phyloP scores from a whole-genome alignment of 2,329 filamentous ascomycete genomes.

The Calycina herbarum region DNA sequence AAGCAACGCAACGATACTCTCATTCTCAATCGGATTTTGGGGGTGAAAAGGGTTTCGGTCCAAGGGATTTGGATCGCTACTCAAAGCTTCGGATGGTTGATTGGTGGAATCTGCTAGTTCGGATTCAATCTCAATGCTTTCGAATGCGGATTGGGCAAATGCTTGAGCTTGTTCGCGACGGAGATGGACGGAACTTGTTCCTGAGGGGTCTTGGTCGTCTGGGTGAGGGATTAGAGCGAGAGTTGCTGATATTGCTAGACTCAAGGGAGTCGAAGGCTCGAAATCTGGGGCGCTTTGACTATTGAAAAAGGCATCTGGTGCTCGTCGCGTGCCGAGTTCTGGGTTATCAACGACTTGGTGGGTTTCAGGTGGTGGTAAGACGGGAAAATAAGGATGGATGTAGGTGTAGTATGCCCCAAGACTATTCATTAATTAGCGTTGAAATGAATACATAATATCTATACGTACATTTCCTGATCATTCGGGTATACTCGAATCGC shows the following conservation, averaged over 20 bases:
- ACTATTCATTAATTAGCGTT: constrained; percentile 28
- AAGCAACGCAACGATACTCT: constrained; percentile 49
- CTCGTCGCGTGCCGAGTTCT: constrained; percentile 30
- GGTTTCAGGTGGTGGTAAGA: constrained; percentile 45
- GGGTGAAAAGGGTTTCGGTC: constrained; percentile 46
- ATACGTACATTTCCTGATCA: constrained; percentile 33
- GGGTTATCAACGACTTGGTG: constrained; percentile 29
- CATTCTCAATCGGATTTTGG: constrained; percentile 46
- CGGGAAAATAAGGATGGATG: constrained; percentile 52
- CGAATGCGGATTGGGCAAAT: constrained; percentile 48
- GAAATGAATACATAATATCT: too few relatives aligned
- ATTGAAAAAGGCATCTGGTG: constrained; percentile 36
- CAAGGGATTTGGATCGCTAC: constrained; percentile 26
- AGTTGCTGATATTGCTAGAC: constrained; percentile 50
- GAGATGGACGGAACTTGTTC: constrained; percentile 44
- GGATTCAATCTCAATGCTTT: constrained; percentile 49
- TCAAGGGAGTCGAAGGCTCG: constrained; percentile 46
- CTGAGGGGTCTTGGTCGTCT: constrained; percentile 31
- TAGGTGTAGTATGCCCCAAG: constrained; percentile 53
- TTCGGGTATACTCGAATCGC: constrained; percentile 27
- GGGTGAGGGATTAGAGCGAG: constrained; percentile 49
- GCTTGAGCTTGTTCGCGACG: constrained; percentile 50
- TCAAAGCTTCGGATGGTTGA: constrained; percentile 47
- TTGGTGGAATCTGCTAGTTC: constrained; percentile 48
- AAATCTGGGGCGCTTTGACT: constrained; percentile 39